Percentiles rank a stretch among this genome's conserved stretches.
These are phyloP conservation scores for Diplocarpon mali DNA, from an alignment of 2,329 filamentous ascomycete species.

Conservation along the genomic window DNA sequence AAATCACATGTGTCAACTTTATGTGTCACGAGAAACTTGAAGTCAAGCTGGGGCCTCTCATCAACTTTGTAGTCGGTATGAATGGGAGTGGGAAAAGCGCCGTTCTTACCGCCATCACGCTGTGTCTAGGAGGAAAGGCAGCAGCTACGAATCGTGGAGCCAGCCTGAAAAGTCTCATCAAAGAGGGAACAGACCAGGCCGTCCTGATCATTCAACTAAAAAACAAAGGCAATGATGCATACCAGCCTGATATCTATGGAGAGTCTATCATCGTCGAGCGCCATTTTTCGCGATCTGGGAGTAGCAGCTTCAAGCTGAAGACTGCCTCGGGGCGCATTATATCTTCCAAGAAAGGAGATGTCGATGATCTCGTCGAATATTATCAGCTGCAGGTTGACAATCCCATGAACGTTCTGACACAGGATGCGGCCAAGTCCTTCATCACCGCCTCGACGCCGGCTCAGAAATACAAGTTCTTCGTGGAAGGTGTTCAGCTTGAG, in stretches of 20 bases:
- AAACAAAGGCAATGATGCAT: slow-evolving; percentile 78
- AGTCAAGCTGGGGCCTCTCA: slow-evolving; percentile 79
- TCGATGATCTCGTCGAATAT: slow-evolving; percentile 89
- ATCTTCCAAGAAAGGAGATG: slow-evolving; percentile 72
- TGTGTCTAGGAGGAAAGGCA: slow-evolving; percentile 92
- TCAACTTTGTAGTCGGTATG: slow-evolving; percentile 97
- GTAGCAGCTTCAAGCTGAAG: slow-evolving; percentile 81
- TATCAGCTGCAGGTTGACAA: slow-evolving; percentile 94
- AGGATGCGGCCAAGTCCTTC: slow-evolving; percentile 91
- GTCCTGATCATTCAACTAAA: slow-evolving; percentile 78
- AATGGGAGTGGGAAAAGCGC: slow-evolving; percentile 98
- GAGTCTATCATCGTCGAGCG: slow-evolving; percentile 83
- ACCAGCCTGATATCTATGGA: slow-evolving; percentile 72
- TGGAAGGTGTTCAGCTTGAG: slow-evolving; percentile 88
- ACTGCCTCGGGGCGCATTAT: slow-evolving; percentile 57
- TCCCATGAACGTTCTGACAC: slow-evolving; percentile 87
- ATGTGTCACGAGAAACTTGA: slow-evolving; percentile 86
- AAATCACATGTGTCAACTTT: slow-evolving; percentile 81
- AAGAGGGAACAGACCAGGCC: slow-evolving; percentile 70
- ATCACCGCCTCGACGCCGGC: slow-evolving; percentile 71
- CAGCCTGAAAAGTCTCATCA: slow-evolving; percentile 83
- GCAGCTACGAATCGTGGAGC: slow-evolving; percentile 85
- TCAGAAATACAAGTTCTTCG: slow-evolving; percentile 93
- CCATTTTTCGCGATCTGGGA: slow-evolving; percentile 64
- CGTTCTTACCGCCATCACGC: slow-evolving; percentile 79